Percentiles rank a stretch among this genome's conserved stretches.
Evolutionary conservation across 257 asterid species (phyloP).

Genomic region (Henckelia pumila): DNA sequence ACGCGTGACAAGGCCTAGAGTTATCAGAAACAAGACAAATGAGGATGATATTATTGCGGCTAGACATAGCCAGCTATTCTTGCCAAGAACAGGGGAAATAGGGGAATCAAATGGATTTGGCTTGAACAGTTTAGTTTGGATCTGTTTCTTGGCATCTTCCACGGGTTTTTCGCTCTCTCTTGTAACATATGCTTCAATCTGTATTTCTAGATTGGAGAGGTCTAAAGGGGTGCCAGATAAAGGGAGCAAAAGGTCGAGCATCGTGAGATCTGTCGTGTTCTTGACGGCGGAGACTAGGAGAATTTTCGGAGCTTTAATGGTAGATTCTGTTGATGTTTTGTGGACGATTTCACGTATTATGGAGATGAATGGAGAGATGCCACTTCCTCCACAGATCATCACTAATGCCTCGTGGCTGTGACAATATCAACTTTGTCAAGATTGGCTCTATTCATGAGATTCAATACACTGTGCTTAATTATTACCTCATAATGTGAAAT

Average conservation of each 20-base stretch:
- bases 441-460: too few species aligned
- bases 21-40: constrained; percentile 37
- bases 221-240: constrained; percentile 19
- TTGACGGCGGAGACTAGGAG: constrained; percentile 36
- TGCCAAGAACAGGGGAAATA: constrained; percentile 34
- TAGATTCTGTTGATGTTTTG: constrained; percentile 11
- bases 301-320: constrained; percentile 29
- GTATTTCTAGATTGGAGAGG: constrained; percentile 27
- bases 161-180: constrained; percentile 29
- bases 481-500: constrained; percentile 34
- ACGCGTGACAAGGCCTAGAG: constrained; percentile 39
- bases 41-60: constrained; percentile 43
- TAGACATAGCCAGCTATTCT: constrained; percentile 41
- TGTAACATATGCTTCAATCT: constrained; percentile 40
- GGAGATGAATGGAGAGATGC: constrained; percentile 41
- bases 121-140: constrained; percentile 29
- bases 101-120: constrained; percentile 29
- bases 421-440: not conserved
- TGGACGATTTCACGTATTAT: constrained; percentile 37
- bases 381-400: constrained; percentile 51
- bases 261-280: constrained; percentile 31
- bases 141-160: constrained; percentile 22
- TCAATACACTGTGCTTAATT: too few species aligned
- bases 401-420: constrained; percentile 37
- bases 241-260: constrained; percentile 42